Percentiles rank a stretch among this genome's conserved stretches.
Conservation (phyloP, 2,329 filamentous ascomycete genomes). For the Neofusicoccum parvum region DNA sequence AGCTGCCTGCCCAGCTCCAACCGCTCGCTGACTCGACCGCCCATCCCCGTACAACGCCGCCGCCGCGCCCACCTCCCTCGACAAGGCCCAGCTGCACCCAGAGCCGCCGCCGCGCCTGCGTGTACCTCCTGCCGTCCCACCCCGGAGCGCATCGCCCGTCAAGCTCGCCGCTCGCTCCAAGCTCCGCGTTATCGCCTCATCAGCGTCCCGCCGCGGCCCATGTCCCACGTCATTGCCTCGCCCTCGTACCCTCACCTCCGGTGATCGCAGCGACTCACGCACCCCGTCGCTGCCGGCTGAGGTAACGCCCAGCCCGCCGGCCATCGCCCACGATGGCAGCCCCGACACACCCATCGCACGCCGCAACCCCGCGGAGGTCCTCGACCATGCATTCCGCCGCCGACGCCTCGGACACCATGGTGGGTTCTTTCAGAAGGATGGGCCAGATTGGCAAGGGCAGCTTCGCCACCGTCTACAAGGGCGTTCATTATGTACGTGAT, state of each 20-base stretch:
- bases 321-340: constrained; percentile 16
- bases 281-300: constrained; percentile 16
- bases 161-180: constrained; percentile 11
- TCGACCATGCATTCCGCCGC: constrained; percentile 18
- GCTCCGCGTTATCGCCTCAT: constrained; percentile 6
- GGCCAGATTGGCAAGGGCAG: constrained; percentile 96
- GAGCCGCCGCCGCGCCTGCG: not conserved
- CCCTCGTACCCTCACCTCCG: constrained; percentile 18
- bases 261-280: constrained; percentile 19
- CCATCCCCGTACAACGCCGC: constrained; percentile 10
- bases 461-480: constrained; percentile 93
- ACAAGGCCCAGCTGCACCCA: not conserved
- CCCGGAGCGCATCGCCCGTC: not conserved
- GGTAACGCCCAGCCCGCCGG: constrained; percentile 2
- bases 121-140: constrained; percentile 5
- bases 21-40: constrained; percentile 18
- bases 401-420: constrained; percentile 33
- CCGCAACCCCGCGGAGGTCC: constrained; percentile 11
- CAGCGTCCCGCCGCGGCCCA: constrained; percentile 15
- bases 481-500: constrained; percentile 74
- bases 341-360: constrained; percentile 15
- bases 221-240: constrained; percentile 18
- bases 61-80: constrained; percentile 13
- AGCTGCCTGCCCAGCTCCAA: constrained; percentile 14
- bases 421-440: constrained; percentile 80